Conservation (phyloP, 2,329 filamentous ascomycete genomes). For the Alternaria metachromatica region DNA sequence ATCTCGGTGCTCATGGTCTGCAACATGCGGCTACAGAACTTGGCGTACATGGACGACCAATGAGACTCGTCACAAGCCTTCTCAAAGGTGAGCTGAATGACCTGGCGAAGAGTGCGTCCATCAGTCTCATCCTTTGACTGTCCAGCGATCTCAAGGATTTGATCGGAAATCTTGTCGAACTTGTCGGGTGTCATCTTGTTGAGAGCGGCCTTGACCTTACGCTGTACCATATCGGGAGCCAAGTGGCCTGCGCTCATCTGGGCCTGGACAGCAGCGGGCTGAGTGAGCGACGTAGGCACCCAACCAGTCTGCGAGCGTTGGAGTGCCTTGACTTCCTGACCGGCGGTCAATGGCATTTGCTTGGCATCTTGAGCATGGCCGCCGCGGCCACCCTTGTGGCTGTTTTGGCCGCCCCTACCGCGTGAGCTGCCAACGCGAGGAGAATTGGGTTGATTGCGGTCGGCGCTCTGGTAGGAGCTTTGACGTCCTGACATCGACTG, state of each 20-base stretch:
- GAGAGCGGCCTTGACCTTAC: constrained; percentile 96
- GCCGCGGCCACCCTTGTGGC: constrained; percentile 40
- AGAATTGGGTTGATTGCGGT: constrained; percentile 65
- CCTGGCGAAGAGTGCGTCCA: constrained; percentile 91
- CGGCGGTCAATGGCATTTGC: constrained; percentile 89
- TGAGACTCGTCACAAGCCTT: constrained; percentile 98
- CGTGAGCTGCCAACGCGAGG: constrained; percentile 71
- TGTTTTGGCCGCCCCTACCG: constrained; percentile 55
- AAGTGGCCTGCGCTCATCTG: constrained; percentile 58
- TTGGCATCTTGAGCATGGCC: constrained; percentile 74
- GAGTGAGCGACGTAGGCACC: constrained; percentile 73
- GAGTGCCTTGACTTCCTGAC: constrained; percentile 82
- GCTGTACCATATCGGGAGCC: constrained; percentile 91
- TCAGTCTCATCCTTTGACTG: constrained; percentile 97
- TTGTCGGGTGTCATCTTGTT: constrained; percentile 99
- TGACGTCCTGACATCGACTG: constrained; percentile 68
- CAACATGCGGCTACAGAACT: constrained; percentile 97
- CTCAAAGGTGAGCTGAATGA: constrained; percentile 98
- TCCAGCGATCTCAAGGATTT: constrained; percentile 88
- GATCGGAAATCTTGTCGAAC: constrained; percentile 92
- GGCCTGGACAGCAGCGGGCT: constrained; percentile 34
- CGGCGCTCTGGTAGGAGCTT: constrained; percentile 60
- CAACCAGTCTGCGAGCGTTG: constrained; percentile 76
- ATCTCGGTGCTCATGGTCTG: constrained; percentile 85
- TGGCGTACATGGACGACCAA: constrained; percentile 98